phyloP scores from a whole-genome alignment of 2,329 filamentous ascomycete species.

The Beauveria sp. region DNA sequence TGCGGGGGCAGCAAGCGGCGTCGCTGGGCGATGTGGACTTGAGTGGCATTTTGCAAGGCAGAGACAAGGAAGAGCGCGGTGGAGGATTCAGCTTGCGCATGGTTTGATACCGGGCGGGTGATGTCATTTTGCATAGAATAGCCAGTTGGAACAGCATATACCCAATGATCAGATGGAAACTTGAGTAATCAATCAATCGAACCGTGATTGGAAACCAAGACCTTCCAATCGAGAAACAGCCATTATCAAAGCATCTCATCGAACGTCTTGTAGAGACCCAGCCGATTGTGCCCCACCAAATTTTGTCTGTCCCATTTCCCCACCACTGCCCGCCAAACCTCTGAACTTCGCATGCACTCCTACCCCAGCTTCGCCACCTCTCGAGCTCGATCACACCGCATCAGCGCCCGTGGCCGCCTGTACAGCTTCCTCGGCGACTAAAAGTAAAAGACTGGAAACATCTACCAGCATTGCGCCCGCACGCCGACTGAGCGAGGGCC shows the following conservation, averaged over 20 bases:
- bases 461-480: neutral
- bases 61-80: conserved; percentile 56
- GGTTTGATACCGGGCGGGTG: conserved; percentile 24
- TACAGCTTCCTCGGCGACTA: neutral
- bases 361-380: conserved; percentile 3
- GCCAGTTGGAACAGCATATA: neutral
- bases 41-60: conserved; percentile 61
- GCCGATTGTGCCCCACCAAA: conserved; percentile 3
- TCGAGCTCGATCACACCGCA: neutral
- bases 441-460: neutral
- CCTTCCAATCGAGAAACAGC: neutral
- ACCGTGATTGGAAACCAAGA: neutral
- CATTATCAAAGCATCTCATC: neutral
- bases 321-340: conserved; percentile 1
- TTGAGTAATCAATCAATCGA: neutral
- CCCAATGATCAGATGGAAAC: neutral
- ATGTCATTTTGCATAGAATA: neutral
- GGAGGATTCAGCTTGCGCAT: conserved; percentile 61
- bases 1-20: conserved; percentile 60
- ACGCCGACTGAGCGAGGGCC: neutral
- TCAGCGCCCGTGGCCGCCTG: neutral
- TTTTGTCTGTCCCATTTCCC: neutral
- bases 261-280: neutral
- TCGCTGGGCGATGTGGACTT: conserved; percentile 54
- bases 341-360: neutral